Evolutionary conservation across 2,329 filamentous ascomycete species (phyloP), one percentile per base, ranked within the genome.

Genomic region (Cytospora leucostoma): DNA sequence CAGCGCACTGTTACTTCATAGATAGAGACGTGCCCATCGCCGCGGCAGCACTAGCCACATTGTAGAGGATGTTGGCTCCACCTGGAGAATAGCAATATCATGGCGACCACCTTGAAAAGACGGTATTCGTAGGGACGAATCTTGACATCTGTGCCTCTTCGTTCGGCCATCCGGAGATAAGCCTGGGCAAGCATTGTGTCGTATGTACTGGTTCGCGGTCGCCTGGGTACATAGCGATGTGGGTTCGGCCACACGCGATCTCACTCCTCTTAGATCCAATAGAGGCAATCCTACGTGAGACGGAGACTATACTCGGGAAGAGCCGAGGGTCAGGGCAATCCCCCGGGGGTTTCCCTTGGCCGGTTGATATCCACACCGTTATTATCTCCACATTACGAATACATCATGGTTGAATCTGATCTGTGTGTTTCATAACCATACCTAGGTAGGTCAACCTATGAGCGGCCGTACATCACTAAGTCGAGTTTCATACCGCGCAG

Each of bases 281-380:
- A 47, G 44, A 21, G 44, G n/a, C 44, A 19, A 47, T 47, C 44
- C 44, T 47, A 47, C 44, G 44, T 47, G 44, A 47, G 44, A 21
- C 44, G 44, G n/a, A 21, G 44, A 47, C 44, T 47, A 47, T 47
- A 47, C 44, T 44, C 40, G 44, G 44, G 44, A 47, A 47, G 44
- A 47, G 44, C 44, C 44, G 44, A 47, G 10, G 44, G 17, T 10
- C 44, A 21, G n/a, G 44, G 44, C 44, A 47, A 47, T 12, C n/a
- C 44, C 40, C 44, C 21, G 44, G n/a, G 44, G 44, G 2, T n/a
- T 19, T 11, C 19, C 44, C n/a, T 44, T 44, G 17, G 40, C 19
- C 40, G 10, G n/a, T 12, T 47, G 44, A 47, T 19, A 7, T 47
- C 3, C n/a, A 47, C 21, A 21, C 7, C 7, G 44, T 47, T 21